phyloP scores from a whole-genome alignment of 2,329 filamentous ascomycete species.

The Epichloe elymi region DNA sequence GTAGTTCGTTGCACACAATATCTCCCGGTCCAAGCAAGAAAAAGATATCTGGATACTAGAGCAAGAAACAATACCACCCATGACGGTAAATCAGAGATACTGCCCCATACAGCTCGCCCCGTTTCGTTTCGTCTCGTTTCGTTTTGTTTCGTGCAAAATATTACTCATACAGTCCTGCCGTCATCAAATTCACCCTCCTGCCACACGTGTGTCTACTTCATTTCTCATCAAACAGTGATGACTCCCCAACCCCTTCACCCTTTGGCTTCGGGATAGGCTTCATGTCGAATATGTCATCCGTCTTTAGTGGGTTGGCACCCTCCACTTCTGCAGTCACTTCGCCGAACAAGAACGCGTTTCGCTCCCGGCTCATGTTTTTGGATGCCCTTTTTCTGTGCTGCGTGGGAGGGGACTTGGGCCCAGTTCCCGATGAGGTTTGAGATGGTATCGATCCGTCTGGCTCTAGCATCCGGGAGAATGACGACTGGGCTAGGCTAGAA shows the following conservation, averaged over 20 bases:
- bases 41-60: too few relatives aligned
- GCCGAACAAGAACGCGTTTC: slow-evolving; percentile 47
- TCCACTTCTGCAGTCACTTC: slow-evolving; percentile 29
- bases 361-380: slow-evolving; percentile 35
- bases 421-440: slow-evolving; percentile 10
- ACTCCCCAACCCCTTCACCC: background rate
- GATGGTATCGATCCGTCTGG: slow-evolving; percentile 28
- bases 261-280: slow-evolving; percentile 30
- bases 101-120: too few relatives aligned
- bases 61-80: too few relatives aligned
- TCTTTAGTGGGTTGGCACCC: slow-evolving; percentile 22
- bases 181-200: background rate
- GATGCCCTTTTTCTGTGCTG: slow-evolving; percentile 28
- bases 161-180: background rate
- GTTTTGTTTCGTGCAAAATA: background rate
- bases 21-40: too few relatives aligned
- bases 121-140: too few relatives aligned
- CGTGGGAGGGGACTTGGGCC: slow-evolving; percentile 18
- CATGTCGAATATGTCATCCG: slow-evolving; percentile 42
- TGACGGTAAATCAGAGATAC: too few relatives aligned
- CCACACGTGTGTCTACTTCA: background rate
- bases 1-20: too few relatives aligned
- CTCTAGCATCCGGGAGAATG: slow-evolving; percentile 69
- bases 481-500: slow-evolving; percentile 58
- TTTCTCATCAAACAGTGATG: slow-evolving; percentile 1